Conservation (phyloP, 106 monocot genomes). For the Apostasia ramifera region DNA sequence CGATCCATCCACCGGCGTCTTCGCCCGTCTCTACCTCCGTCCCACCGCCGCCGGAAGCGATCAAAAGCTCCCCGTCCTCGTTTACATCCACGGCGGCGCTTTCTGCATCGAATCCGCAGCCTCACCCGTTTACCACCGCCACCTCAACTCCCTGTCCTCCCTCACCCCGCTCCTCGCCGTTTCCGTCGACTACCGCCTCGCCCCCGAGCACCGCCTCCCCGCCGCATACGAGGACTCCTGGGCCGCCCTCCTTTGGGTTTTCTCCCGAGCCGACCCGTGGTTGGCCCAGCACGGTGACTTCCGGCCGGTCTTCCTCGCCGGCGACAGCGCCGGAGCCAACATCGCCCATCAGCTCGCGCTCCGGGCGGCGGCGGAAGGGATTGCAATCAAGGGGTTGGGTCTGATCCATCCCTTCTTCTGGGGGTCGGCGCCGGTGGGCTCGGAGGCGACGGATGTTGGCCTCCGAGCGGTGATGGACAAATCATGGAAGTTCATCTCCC, state of each 20-base stretch:
- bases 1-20: slow-evolving; percentile 1
- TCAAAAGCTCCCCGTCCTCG: neutral
- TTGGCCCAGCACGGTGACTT: neutral
- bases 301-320: neutral
- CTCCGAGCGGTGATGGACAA: neutral
- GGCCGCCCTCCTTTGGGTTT: neutral
- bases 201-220: slow-evolving; percentile 25
- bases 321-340: slow-evolving; percentile 11
- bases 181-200: slow-evolving; percentile 12
- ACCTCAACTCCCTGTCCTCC: slow-evolving; percentile 9
- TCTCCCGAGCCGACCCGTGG: neutral
- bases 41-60: too few species aligned
- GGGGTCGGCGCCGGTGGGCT: neutral
- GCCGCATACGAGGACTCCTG: slow-evolving; percentile 25
- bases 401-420: slow-evolving; percentile 4
- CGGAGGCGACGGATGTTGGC: neutral
- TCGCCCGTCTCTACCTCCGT: slow-evolving; percentile 8
- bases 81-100: slow-evolving; percentile 9
- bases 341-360: slow-evolving; percentile 6
- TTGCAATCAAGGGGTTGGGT: neutral
- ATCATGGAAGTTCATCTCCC: neutral
- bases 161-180: neutral
- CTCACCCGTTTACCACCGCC: neutral
- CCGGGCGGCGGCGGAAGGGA: neutral
- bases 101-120: slow-evolving; percentile 1